Conservation (phyloP, 495 filamentous ascomycete genomes). For the Daldinia childiae region DNA sequence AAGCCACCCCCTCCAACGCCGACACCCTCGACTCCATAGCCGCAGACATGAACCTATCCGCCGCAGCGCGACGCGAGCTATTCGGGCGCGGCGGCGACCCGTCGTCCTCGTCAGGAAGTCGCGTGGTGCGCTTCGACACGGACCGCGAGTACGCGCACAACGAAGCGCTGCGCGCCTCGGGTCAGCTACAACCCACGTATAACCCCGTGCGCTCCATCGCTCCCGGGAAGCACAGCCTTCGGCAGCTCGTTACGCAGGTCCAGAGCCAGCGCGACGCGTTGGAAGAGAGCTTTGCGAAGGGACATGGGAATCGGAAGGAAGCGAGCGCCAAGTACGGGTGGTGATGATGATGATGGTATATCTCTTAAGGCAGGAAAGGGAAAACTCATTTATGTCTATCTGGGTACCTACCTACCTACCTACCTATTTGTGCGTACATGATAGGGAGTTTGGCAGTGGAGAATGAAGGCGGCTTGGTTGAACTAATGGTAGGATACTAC, state of each 20-base stretch:
- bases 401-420: too few relatives aligned
- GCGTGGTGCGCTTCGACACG: conserved; percentile 82
- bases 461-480: too few relatives aligned
- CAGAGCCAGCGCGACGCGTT: conserved; percentile 81
- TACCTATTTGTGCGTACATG: too few relatives aligned
- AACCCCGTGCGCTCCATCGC: conserved; percentile 85
- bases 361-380: neutral
- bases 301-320: conserved; percentile 76
- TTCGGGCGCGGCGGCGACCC: conserved; percentile 69
- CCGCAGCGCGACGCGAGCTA: conserved; percentile 77
- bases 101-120: conserved; percentile 50
- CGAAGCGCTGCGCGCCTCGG: conserved; percentile 73
- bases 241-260: conserved; percentile 84
- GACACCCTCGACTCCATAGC: conserved; percentile 72
- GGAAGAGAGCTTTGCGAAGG: conserved; percentile 87
- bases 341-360: conserved; percentile 51
- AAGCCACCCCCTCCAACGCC: conserved; percentile 31
- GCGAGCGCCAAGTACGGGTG: conserved; percentile 87
- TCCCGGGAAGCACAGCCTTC: conserved; percentile 82
- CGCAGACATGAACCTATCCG: conserved; percentile 76
- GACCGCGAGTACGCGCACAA: conserved; percentile 86
- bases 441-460: too few relatives aligned
- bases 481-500: too few relatives aligned
- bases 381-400: neutral
- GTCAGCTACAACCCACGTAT: conserved; percentile 65